Conservation (phyloP, 2,329 filamentous ascomycete genomes). For the Cryphonectria parasitica region DNA sequence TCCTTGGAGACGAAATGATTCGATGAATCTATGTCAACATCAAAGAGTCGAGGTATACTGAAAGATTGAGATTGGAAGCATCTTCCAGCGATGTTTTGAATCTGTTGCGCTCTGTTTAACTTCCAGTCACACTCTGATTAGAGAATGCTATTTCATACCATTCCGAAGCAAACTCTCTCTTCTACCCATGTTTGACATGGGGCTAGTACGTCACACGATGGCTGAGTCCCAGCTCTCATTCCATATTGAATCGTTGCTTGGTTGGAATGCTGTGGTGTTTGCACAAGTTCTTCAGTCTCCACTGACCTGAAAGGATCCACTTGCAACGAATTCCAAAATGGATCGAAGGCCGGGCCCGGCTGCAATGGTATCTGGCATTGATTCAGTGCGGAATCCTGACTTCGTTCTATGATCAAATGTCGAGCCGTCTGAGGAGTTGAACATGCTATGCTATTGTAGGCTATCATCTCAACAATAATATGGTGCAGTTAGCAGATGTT, state of each 20-base stretch:
- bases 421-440: neutral
- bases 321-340: neutral
- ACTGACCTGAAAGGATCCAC: neutral
- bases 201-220: neutral
- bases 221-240: neutral
- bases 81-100: neutral
- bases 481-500: neutral
- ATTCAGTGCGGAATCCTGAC: neutral
- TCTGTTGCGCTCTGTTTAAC: neutral
- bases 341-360: neutral
- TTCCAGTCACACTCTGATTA: neutral
- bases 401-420: neutral
- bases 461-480: neutral
- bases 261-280: neutral
- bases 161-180: constrained; percentile 11
- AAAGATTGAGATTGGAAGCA: neutral
- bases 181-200: neutral
- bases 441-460: neutral
- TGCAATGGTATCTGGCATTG: neutral
- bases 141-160: neutral
- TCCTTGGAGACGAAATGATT: neutral
- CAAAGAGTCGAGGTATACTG: neutral
- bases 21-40: neutral
- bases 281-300: neutral
- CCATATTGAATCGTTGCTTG: neutral